A percentile compares a stretch with the other conserved stretches of the same genome.
These are phyloP conservation scores for Wickerhamiella bombiphila DNA, from an alignment of 805 yeast species.

Conservation along the genomic window DNA sequence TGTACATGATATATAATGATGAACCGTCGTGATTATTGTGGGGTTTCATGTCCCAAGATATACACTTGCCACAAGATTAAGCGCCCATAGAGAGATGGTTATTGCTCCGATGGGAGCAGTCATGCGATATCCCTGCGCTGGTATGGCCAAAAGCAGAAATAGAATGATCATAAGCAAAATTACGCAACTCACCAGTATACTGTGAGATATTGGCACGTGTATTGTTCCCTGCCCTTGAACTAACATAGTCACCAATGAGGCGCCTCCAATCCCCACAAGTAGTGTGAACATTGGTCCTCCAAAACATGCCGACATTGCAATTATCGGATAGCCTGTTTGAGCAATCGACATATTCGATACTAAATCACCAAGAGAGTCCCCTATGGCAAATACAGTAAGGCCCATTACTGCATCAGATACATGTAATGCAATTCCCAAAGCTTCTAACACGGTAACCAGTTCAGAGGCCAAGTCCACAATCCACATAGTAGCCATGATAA, in stretches of 20 bases:
- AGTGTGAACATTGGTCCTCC: slow-evolving; percentile 80
- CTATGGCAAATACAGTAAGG: slow-evolving; percentile 75
- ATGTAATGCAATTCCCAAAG: slow-evolving; percentile 42
- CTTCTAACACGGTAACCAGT: slow-evolving; percentile 48
- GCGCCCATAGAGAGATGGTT: slow-evolving; percentile 30
- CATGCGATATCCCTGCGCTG: slow-evolving; percentile 30
- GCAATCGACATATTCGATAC: slow-evolving; percentile 74
- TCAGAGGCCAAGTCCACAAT: slow-evolving; percentile 57
- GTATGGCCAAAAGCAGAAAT: slow-evolving; percentile 28
- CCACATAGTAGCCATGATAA: slow-evolving; percentile 49
- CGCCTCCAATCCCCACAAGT: slow-evolving; percentile 66
- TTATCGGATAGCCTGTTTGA: slow-evolving; percentile 62
- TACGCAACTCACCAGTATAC: slow-evolving; percentile 27
- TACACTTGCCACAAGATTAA: slow-evolving; percentile 23
- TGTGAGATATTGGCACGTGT: slow-evolving; percentile 27
- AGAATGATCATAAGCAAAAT: slow-evolving; percentile 29
- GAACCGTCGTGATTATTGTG: background rate
- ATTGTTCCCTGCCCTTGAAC: slow-evolving; percentile 18
- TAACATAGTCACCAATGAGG: slow-evolving; percentile 39
- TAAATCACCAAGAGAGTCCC: slow-evolving; percentile 84
- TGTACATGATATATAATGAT: too few relatives aligned
- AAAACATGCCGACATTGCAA: slow-evolving; percentile 92
- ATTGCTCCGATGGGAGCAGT: slow-evolving; percentile 27
- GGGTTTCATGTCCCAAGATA: background rate
- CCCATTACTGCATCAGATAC: slow-evolving; percentile 75